phyloP scores from a whole-genome alignment of 2,329 filamentous ascomycete species.

The Fonsecaea nubica region DNA sequence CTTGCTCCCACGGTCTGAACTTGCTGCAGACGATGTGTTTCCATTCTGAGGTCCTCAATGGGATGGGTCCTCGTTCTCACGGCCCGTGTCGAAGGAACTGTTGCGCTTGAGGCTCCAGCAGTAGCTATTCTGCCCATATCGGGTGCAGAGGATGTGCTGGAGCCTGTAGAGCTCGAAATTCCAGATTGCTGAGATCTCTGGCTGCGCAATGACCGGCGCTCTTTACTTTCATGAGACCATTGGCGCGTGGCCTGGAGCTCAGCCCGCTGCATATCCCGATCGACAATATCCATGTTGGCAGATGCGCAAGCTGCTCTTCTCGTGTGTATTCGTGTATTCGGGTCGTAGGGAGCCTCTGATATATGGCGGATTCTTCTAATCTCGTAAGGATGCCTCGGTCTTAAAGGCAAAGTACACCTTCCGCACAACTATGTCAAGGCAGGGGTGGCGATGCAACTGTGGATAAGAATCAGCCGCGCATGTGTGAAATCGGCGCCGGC shows the following conservation, averaged over 20 bases:
- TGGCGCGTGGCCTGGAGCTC: conserved; percentile 42
- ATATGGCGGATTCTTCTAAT: neutral
- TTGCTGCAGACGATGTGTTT: conserved; percentile 47
- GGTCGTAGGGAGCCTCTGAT: neutral
- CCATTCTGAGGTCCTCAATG: conserved; percentile 39
- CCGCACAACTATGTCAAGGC: neutral
- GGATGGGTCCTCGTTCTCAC: conserved; percentile 38
- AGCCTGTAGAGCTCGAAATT: conserved; percentile 40
- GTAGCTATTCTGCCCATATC: conserved; percentile 38
- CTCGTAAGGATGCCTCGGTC: neutral
- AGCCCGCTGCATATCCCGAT: conserved; percentile 48
- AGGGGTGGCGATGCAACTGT: neutral
- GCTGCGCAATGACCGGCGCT: conserved; percentile 34
- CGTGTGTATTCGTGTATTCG: neutral
- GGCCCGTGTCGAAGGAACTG: conserved; percentile 18
- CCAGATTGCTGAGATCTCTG: conserved; percentile 28
- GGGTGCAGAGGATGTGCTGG: conserved; percentile 37
- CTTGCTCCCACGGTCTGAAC: conserved; percentile 51
- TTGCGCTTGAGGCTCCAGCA: conserved; percentile 29
- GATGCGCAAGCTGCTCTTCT: neutral
- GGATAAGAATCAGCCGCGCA: neutral
- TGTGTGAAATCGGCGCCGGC: neutral
- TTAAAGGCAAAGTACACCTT: neutral
- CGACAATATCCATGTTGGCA: conserved; percentile 47
- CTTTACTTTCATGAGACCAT: conserved; percentile 34